Evolutionary conservation across 192 early-diverging fungal species (phyloP).

Genomic region (Tieghemiomyces parasiticus): DNA sequence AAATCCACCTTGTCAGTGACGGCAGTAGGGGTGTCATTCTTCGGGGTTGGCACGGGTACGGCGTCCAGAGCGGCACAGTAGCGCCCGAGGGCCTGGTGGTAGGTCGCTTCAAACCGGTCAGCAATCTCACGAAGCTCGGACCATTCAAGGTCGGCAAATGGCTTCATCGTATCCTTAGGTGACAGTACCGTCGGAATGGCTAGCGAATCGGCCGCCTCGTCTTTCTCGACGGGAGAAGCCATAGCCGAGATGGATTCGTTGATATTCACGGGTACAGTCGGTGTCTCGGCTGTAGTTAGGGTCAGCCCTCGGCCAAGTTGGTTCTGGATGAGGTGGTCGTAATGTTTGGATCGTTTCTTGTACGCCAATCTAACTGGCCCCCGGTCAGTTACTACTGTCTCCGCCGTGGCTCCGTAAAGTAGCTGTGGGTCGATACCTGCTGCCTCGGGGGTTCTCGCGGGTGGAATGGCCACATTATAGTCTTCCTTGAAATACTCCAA

Average conservation of each 20-base stretch:
- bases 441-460: slow-evolving; percentile 1
- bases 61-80: not conserved
- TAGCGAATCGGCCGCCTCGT: not conserved
- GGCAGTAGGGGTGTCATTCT: not conserved
- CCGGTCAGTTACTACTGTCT: not conserved
- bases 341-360: slow-evolving; percentile 11
- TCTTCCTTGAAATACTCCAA: slow-evolving; percentile 22
- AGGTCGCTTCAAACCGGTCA: not conserved
- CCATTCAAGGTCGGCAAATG: not conserved
- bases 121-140: not conserved
- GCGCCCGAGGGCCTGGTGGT: not conserved
- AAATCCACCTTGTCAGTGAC: not conserved
- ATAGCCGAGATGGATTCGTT: not conserved
- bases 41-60: not conserved
- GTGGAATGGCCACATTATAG: slow-evolving; percentile 20
- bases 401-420: not conserved
- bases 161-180: not conserved
- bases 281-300: not conserved
- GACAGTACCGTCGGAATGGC: not conserved
- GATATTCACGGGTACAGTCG: not conserved
- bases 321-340: slow-evolving; percentile 12
- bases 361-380: not conserved
- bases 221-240: not conserved
- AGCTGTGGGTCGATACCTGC: slow-evolving; percentile 10
- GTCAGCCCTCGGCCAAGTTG: slow-evolving; percentile 7